Evolutionary conservation across 164 flowering plant genomes (phyloP), one percentile per base, ranked within the genome.

Genomic region (Stephania japonica): DNA sequence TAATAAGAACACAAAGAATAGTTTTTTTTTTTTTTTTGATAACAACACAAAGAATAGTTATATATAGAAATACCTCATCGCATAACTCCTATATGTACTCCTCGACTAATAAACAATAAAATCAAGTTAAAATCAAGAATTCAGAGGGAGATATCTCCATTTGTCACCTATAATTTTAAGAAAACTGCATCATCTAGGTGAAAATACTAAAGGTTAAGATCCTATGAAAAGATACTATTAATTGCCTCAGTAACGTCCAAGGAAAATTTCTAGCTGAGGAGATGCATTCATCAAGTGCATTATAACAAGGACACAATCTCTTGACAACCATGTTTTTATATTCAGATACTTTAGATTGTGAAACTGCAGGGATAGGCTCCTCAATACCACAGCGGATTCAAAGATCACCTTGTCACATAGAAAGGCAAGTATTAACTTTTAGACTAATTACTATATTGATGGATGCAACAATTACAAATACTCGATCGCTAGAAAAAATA

Each of bases 311-410:
- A 73, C 6, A 42, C 42, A 50, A 7, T 67, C 65, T 27, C 9
- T 11, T 0, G 70, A 66, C 66, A 67, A 61, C 70, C 70, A 67
- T 38, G 70, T 49, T 56, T 67, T 24, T 21, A 73, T n/a, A 70
- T 56, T 67, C 70, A 73, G 38, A 73, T 67, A 4, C 61, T 64
- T 73, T 18, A 73, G n/a, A 14, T 73, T 73, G 23, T 14, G 26
- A 56, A 73, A 66, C 42, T 44, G 70, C 50, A 42, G 16, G 13
- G 63, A 47, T 21, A 42, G 41, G 21, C 75, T 49, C 38, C 38
- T 8, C 11, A 24, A 18, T 7, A 27, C 23, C 18, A n/a, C n/a
- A n/a, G 16, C 70, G n/a, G 38, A 43, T 5, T 10, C 42, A 3
- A 47, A 27, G n/a, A 73, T 5, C 47, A 73, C 47, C 75, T 73